Percentiles rank a stretch among this genome's conserved stretches.
These are phyloP conservation scores for Cicer cuneatum DNA, from an alignment of 306 rosid genomes.

Conservation along the genomic window DNA sequence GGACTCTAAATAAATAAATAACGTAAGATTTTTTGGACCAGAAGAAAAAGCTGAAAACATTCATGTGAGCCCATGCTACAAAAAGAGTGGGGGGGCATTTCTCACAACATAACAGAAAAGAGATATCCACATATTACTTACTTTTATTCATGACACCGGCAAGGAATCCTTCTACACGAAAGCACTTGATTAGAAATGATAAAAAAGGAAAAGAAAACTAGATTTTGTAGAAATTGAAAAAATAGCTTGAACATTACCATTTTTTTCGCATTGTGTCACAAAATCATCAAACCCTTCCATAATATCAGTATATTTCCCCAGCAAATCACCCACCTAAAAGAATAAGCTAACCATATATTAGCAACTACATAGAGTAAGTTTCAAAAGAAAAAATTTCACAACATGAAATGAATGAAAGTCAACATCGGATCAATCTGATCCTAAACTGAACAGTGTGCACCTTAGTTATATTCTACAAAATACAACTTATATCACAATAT, in stretches of 20 bases:
- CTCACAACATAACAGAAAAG: conserved; percentile 30
- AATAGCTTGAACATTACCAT: conserved; percentile 65
- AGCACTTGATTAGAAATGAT: conserved; percentile 58
- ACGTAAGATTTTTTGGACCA: conserved; percentile 29
- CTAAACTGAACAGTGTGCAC: conserved; percentile 20
- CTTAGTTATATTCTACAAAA: conserved; percentile 6
- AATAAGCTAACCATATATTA: conserved; percentile 44
- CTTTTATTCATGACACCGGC: conserved; percentile 97
- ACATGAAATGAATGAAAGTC: conserved; percentile 1
- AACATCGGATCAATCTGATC: conserved; percentile 27
- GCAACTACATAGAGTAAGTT: conserved; percentile 8
- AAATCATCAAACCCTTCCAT: conserved; percentile 92
- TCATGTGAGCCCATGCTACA: conserved; percentile 24
- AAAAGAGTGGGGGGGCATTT: conserved; percentile 38
- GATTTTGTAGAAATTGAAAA: conserved; percentile 41
- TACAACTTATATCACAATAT: conserved; percentile 23
- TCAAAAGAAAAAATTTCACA: conserved; percentile 22
- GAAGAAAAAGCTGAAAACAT: conserved; percentile 32
- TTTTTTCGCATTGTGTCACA: conserved; percentile 87
- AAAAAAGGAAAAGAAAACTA: conserved; percentile 32
- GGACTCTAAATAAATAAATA: conserved; percentile 58
- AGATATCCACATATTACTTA: conserved; percentile 57
- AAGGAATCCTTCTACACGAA: conserved; percentile 93
- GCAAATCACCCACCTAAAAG: conserved; percentile 81
- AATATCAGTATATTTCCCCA: conserved; percentile 85